Percentiles rank a stretch among this genome's conserved stretches.
phyloP scores from a whole-genome alignment of 306 rosid species.

The Dalbergia cochinchinensis region DNA sequence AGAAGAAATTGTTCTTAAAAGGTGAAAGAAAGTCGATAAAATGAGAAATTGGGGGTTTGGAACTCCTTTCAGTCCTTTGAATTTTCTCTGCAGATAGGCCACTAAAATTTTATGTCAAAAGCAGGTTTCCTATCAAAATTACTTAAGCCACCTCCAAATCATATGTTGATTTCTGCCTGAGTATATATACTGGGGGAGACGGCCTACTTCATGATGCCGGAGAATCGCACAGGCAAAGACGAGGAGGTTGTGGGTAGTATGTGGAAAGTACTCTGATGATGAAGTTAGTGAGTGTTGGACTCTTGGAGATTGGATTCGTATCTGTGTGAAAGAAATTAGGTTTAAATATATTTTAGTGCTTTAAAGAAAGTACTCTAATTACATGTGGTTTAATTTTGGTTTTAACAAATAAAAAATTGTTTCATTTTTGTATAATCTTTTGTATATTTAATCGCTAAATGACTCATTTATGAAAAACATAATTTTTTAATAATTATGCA shows the following conservation, averaged over 20 bases:
- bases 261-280: neutral
- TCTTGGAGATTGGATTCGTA: too few species aligned
- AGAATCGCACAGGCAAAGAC: neutral
- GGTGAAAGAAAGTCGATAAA: neutral
- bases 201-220: neutral
- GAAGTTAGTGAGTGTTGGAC: neutral
- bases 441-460: too few species aligned
- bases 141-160: neutral
- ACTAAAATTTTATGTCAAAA: slow-evolving; percentile 33
- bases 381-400: too few species aligned
- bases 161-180: neutral
- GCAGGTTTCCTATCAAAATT: neutral
- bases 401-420: too few species aligned
- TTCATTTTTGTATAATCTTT: too few species aligned
- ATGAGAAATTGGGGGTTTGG: neutral
- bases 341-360: too few species aligned
- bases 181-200: neutral
- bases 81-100: neutral
- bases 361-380: too few species aligned
- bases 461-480: too few species aligned
- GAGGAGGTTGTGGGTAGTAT: neutral
- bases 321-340: too few species aligned
- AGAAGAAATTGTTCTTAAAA: neutral
- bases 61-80: neutral
- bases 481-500: too few species aligned